Percentiles rank a stretch among this genome's conserved stretches.
Evolutionary conservation across 2,329 filamentous ascomycete genomes (phyloP).

Genomic region (Penicillium janthinellum): DNA sequence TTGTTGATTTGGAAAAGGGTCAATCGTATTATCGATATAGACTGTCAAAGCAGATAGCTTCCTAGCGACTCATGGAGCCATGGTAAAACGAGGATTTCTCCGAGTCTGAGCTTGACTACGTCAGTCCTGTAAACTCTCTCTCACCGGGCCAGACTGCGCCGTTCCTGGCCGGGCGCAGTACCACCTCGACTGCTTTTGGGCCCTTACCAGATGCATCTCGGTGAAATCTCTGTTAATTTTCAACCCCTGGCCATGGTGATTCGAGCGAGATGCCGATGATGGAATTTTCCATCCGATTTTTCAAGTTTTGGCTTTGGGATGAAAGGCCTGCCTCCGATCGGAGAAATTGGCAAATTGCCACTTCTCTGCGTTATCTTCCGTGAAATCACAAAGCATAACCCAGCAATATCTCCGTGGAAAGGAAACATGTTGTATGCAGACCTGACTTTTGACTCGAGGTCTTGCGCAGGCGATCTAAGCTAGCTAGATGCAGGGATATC

Average conservation of each 20-base stretch:
- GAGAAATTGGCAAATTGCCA: too few relatives aligned
- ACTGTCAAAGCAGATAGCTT: not conserved
- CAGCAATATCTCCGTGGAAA: too few relatives aligned
- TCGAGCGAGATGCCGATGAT: too few relatives aligned
- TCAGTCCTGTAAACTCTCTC: not conserved
- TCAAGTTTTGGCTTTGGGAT: too few relatives aligned
- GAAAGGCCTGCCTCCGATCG: too few relatives aligned
- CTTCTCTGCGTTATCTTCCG: too few relatives aligned
- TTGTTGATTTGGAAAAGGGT: not conserved
- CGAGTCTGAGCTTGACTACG: not conserved
- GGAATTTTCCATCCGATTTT: too few relatives aligned
- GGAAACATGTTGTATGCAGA: too few relatives aligned
- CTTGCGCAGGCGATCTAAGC: too few relatives aligned
- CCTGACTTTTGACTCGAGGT: too few relatives aligned
- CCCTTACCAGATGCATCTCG: slow-evolving; percentile 1
- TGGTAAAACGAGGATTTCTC: not conserved
- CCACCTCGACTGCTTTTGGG: slow-evolving; percentile 1
- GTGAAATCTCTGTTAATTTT: not conserved
- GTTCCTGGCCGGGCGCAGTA: slow-evolving; percentile 8
- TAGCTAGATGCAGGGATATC: too few relatives aligned
- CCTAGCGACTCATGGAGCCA: not conserved
- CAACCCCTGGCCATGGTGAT: not conserved
- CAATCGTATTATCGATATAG: not conserved
- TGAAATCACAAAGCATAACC: too few relatives aligned
- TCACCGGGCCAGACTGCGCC: not conserved